Evolutionary conservation across 805 yeast species (phyloP).

Genomic region (Starmerella roubikii): DNA sequence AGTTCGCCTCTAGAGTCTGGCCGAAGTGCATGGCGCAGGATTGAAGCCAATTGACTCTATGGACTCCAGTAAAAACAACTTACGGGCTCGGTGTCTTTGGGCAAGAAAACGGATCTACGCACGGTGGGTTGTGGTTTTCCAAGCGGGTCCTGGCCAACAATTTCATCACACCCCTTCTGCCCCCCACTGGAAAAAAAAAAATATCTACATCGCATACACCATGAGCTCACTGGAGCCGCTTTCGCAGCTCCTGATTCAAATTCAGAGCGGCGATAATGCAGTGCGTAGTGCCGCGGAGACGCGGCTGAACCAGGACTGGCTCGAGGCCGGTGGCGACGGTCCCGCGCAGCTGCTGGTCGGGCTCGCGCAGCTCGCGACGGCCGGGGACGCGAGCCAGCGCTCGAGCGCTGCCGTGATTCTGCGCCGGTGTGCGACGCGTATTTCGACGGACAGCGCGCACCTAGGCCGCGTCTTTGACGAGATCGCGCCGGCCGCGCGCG

Average conservation of each 20-base stretch:
- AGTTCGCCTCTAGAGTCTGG: slow-evolving; percentile 15
- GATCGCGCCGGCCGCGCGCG: slow-evolving; percentile 42
- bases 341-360: slow-evolving; percentile 62
- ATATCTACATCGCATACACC: background rate
- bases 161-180: background rate
- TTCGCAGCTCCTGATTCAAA: slow-evolving; percentile 39
- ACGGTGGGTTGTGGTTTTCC: too few relatives aligned
- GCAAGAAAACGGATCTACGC: too few relatives aligned
- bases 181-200: background rate
- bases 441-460: slow-evolving; percentile 53
- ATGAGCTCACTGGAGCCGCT: slow-evolving; percentile 18
- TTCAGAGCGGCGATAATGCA: slow-evolving; percentile 67
- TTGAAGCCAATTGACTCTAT: too few relatives aligned
- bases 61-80: too few relatives aligned
- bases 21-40: slow-evolving; percentile 15
- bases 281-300: slow-evolving; percentile 69
- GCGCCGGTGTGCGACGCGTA: slow-evolving; percentile 53
- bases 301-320: slow-evolving; percentile 63
- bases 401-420: slow-evolving; percentile 79
- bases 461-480: slow-evolving; percentile 63
- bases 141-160: too few relatives aligned
- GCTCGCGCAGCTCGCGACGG: slow-evolving; percentile 64
- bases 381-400: slow-evolving; percentile 37
- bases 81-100: too few relatives aligned
- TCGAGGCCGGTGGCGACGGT: slow-evolving; percentile 35